phyloP scores from a whole-genome alignment of 192 early-diverging fungal species.

The Anaeromyces robustus region DNA sequence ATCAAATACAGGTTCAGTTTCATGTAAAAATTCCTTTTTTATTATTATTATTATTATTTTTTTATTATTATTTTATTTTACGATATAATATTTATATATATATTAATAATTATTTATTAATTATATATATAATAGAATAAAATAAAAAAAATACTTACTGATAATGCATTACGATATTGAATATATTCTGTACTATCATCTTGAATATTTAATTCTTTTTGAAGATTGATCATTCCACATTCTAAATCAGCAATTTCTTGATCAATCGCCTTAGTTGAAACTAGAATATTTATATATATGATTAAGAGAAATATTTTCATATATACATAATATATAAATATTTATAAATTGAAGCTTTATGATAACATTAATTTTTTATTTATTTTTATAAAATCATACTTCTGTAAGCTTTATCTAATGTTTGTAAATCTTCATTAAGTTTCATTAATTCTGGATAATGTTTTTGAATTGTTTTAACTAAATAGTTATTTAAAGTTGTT shows the following conservation, averaged over 20 bases:
- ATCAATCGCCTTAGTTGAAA: background rate
- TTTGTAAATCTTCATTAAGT: slow-evolving; percentile 17
- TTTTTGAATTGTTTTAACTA: slow-evolving; percentile 22
- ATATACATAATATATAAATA: no score
- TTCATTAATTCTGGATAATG: slow-evolving; percentile 22
- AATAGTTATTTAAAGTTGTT: slow-evolving; percentile 26
- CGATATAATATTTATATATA: slow-evolving; percentile 5
- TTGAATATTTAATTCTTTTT: background rate
- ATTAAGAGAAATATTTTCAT: no score
- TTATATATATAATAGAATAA: no score
- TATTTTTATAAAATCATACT: slow-evolving; percentile 3
- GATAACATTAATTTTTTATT: no score
- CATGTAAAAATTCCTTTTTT: slow-evolving; percentile 9
- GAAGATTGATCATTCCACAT: background rate
- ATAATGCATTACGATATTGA: slow-evolving; percentile 9
- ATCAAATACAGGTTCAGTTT: slow-evolving; percentile 2
- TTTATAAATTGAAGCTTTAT: no score
- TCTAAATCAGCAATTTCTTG: background rate
- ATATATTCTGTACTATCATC: background rate
- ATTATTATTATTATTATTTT: background rate
- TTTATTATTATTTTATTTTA: slow-evolving; percentile 3
- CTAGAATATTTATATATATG: background rate
- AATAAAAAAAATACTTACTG: no score
- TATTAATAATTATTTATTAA: no score
- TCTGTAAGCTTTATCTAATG: slow-evolving; percentile 26